These are phyloP conservation scores for Verbena officinalis DNA, from an alignment of 257 asterid genomes.

Conservation along the genomic window DNA sequence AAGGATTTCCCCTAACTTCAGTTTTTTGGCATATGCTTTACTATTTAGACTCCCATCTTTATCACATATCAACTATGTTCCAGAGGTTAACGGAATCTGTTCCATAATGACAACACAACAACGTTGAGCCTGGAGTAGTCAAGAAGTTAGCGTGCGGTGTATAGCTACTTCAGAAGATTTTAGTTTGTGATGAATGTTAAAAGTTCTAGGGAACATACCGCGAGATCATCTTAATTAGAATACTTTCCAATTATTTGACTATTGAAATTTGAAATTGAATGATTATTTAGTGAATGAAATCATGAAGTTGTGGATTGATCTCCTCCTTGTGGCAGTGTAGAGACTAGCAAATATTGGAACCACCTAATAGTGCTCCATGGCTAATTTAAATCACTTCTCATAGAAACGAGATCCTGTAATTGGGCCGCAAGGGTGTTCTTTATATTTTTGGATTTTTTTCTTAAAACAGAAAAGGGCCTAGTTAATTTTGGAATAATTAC, in stretches of 20 bases:
- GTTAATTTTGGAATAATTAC: too few species aligned
- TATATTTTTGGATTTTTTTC: background rate
- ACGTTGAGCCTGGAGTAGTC: background rate
- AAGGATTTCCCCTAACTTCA: background rate
- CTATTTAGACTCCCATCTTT: too few species aligned
- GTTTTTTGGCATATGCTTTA: background rate
- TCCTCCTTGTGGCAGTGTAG: background rate
- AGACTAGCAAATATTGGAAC: too few species aligned
- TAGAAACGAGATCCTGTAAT: background rate
- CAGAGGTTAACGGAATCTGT: too few species aligned
- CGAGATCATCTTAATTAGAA: background rate
- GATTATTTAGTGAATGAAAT: background rate
- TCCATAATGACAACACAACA: too few species aligned
- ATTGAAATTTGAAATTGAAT: constrained; percentile 9
- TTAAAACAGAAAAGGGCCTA: too few species aligned
- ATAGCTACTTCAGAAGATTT: background rate
- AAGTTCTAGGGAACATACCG: background rate
- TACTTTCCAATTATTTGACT: background rate
- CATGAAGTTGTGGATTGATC: background rate
- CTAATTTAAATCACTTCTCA: too few species aligned
- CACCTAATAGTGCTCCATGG: background rate
- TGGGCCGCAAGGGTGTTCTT: background rate
- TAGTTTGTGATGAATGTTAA: background rate
- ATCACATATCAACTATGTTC: too few species aligned
- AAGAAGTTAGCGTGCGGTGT: background rate